Percentiles rank a stretch among this genome's conserved stretches.
Conservation (phyloP, 2,329 filamentous ascomycete species). For the Aspergillus nomiae region DNA sequence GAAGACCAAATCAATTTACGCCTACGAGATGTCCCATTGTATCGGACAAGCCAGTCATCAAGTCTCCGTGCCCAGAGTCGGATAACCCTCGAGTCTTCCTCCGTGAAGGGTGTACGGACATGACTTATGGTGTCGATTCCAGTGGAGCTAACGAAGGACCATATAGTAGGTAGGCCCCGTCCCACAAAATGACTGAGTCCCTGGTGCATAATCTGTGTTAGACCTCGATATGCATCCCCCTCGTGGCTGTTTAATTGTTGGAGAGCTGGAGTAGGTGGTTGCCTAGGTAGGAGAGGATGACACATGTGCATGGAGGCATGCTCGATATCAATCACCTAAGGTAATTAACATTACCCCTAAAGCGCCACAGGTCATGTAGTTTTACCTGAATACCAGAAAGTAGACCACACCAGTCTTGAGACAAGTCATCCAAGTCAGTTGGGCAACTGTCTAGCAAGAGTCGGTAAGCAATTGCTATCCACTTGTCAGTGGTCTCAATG, state of each 20-base stretch:
- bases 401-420: slow-evolving; percentile 26
- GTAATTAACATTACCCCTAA: not conserved
- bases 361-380: not conserved
- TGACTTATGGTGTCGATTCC: slow-evolving; percentile 11
- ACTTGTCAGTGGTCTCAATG: slow-evolving; percentile 28
- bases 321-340: slow-evolving; percentile 32
- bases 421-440: slow-evolving; percentile 10
- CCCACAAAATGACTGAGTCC: slow-evolving; percentile 34
- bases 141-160: slow-evolving; percentile 28
- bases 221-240: slow-evolving; percentile 28
- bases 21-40: slow-evolving; percentile 31
- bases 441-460: slow-evolving; percentile 31
- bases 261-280: slow-evolving; percentile 24
- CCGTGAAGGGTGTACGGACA: slow-evolving; percentile 26
- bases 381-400: slow-evolving; percentile 31
- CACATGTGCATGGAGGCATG: slow-evolving; percentile 36
- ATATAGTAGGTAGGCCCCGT: slow-evolving; percentile 30
- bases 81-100: slow-evolving; percentile 30
- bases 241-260: slow-evolving; percentile 23
- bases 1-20: not conserved
- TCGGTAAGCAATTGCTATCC: slow-evolving; percentile 34
- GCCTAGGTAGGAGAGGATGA: slow-evolving; percentile 28
- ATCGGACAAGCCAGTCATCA: slow-evolving; percentile 33
- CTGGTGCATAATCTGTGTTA: slow-evolving; percentile 34
- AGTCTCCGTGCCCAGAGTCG: slow-evolving; percentile 30